Base-by-base conservation (phyloP, 1,284 basidiomycete genomes). In the Crepidotus sp. region DNA sequence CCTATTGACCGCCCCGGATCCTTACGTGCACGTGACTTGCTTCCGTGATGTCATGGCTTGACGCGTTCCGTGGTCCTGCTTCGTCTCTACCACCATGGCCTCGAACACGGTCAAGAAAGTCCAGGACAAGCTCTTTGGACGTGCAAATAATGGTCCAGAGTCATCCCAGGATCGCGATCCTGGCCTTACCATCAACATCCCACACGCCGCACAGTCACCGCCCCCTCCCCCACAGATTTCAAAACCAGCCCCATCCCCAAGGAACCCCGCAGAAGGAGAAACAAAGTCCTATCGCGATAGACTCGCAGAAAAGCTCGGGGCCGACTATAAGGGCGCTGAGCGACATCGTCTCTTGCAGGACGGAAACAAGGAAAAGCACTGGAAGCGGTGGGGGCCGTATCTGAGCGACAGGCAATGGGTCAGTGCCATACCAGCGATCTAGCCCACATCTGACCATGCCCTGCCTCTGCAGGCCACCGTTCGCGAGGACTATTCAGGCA, bases 331-430 rank as follows among this genome's bases (percentile, higher is more conserved):
- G 34, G 80, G 83, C 24, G 74, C 71, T 18, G 86, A 89, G 62
- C 70, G 70, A 42, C 67, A 80, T 62, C 79, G 88, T 42, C 74
- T 96, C 13, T 66, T 78, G 35, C 80, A 89, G 57, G 81, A 84
- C 51, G 75, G 71, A 46, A 66, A 70, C 36, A 80, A 77, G 58
- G 67, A 73, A 52, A 63, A 74, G 73, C 92, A 98, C 64, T 98
- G 95, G 95, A 97, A 97, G 67, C 76, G 90, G 56, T 98, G 95
- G 95, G 95, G 95, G 21, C 95, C 95, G 13, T 98, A 98, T 68
- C 74, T 98, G 50, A 86, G 84, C 52, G 95, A 98, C 67, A 76
- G 95, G 49, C 95, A 98, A 74, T 98, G 95, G 95, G 93, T 89
- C 54, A 56, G 82, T 74, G 8, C 50, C 42, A 32, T 38, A 42